phyloP scores from a whole-genome alignment of 2,329 filamentous ascomycete species.

The Colletotrichum sp. region DNA sequence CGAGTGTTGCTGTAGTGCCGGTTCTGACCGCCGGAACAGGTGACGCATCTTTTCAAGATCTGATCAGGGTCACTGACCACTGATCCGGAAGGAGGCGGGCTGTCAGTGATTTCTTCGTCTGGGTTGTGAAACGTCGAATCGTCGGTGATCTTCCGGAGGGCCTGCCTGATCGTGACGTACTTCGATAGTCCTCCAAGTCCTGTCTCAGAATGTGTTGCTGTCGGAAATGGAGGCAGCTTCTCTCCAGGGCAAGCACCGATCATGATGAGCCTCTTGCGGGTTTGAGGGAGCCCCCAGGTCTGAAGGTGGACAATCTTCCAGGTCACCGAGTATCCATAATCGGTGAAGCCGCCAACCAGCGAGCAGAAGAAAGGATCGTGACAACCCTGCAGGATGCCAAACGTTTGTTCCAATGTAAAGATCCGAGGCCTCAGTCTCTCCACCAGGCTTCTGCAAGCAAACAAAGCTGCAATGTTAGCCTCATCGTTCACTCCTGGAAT shows the following conservation, averaged over 20 bases:
- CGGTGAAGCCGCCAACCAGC: conserved; percentile 68
- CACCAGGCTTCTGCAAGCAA: conserved; percentile 60
- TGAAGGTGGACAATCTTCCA: conserved; percentile 67
- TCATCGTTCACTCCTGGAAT: conserved; percentile 63
- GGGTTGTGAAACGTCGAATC: conserved; percentile 43
- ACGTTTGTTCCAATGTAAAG: conserved; percentile 81
- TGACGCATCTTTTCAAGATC: conserved; percentile 64
- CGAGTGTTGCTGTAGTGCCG: conserved; percentile 70
- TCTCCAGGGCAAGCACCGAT: conserved; percentile 73
- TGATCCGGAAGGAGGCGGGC: conserved; percentile 35
- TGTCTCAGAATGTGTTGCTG: conserved; percentile 59
- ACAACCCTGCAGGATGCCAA: conserved; percentile 59
- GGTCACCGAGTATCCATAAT: conserved; percentile 70
- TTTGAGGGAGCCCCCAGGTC: conserved; percentile 56
- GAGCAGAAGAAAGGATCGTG: conserved; percentile 63
- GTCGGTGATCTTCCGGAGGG: conserved; percentile 39
- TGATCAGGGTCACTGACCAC: conserved; percentile 42
- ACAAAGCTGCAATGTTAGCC: conserved; percentile 66
- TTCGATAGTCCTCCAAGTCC: conserved; percentile 35
- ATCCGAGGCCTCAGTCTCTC: conserved; percentile 66
- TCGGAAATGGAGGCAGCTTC: conserved; percentile 68
- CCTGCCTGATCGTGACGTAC: conserved; percentile 50
- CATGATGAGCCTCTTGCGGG: conserved; percentile 57
- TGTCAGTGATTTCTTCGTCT: conserved; percentile 15
- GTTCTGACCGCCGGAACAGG: conserved; percentile 65